These are phyloP conservation scores for Cercospora nicotianae DNA, from an alignment of 2,329 filamentous ascomycete species.

Conservation along the genomic window DNA sequence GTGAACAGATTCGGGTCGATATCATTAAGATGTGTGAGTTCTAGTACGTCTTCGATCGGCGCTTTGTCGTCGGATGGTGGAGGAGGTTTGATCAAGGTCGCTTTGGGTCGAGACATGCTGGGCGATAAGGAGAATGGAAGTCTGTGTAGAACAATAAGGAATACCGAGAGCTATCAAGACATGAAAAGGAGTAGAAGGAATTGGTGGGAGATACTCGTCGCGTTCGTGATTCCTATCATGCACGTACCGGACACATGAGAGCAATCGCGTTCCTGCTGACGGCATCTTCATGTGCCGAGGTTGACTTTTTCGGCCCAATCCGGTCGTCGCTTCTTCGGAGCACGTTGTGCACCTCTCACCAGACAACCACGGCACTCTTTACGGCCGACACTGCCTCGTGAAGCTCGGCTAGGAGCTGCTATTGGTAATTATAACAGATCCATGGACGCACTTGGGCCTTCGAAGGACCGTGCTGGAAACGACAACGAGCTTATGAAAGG, in stretches of 20 bases:
- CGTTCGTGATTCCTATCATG: neutral
- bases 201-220: neutral
- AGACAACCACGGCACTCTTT: neutral
- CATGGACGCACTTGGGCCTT: neutral
- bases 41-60: conserved; percentile 84
- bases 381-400: neutral
- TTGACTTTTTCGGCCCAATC: neutral
- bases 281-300: conserved; percentile 3
- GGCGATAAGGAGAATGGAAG: neutral
- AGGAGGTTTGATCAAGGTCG: conserved; percentile 69
- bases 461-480: neutral
- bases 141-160: neutral
- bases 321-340: neutral
- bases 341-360: neutral
- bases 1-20: conserved; percentile 88
- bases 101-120: conserved; percentile 22
- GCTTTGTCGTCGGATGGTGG: conserved; percentile 70
- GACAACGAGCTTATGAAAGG: neutral
- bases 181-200: neutral
- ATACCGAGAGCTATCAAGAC: neutral
- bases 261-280: conserved; percentile 1
- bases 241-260: conserved; percentile 3
- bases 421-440: neutral
- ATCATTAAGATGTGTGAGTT: conserved; percentile 75
- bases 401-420: neutral